Evolutionary conservation across 2,329 filamentous ascomycete species (phyloP).

Genomic region (Aspergillus sp.): DNA sequence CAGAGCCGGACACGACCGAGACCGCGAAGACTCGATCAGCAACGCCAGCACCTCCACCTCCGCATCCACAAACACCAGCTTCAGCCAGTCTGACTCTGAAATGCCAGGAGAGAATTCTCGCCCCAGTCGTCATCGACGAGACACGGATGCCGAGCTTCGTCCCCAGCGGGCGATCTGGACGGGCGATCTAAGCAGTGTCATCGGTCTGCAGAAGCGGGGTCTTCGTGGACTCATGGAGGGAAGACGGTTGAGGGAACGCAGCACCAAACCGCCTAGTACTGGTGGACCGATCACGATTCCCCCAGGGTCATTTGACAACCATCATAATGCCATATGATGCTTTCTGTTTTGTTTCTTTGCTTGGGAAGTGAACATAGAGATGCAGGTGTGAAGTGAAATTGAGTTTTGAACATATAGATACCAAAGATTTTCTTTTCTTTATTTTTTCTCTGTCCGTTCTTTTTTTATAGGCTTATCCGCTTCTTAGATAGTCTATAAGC

Average conservation of each 20-base stretch:
- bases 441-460: too few species aligned
- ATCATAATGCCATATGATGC: not conserved
- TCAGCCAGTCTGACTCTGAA: constrained; percentile 34
- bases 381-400: too few species aligned
- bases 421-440: not conserved
- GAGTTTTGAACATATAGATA: not conserved
- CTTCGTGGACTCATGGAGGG: constrained; percentile 93
- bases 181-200: constrained; percentile 72
- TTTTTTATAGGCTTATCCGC: too few species aligned
- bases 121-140: constrained; percentile 33
- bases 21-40: constrained; percentile 36
- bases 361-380: not conserved
- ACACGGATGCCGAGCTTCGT: constrained; percentile 26
- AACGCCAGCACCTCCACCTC: constrained; percentile 35
- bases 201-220: constrained; percentile 91
- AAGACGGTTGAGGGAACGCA: constrained; percentile 72
- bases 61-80: constrained; percentile 33
- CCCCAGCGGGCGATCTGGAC: constrained; percentile 66
- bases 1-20: constrained; percentile 12
- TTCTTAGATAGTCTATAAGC: too few species aligned
- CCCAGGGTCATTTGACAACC: not conserved
- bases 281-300: constrained; percentile 5
- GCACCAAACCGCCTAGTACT: constrained; percentile 29
- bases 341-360: constrained; percentile 4
- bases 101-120: constrained; percentile 28